A percentile compares a stretch with the other conserved stretches of the same genome.
phyloP scores from a whole-genome alignment of 2,329 filamentous ascomycete species.

The Hypomyces perniciosus region DNA sequence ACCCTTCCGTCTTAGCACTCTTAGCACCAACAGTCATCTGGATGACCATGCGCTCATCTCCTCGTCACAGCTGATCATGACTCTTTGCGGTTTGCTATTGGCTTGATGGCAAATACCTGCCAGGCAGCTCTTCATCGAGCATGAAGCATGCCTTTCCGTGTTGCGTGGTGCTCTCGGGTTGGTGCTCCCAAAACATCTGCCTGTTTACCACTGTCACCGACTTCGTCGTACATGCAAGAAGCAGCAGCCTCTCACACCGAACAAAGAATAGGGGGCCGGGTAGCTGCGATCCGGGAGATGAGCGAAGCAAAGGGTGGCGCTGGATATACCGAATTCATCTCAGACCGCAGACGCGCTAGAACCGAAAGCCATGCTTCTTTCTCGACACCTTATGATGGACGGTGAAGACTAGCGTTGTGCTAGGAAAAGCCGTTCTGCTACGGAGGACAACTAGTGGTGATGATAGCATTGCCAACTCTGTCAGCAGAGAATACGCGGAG shows the following conservation, averaged over 20 bases:
- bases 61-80: neutral
- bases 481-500: too few relatives aligned
- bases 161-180: too few relatives aligned
- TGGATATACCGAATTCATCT: constrained; percentile 1
- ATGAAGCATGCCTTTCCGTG: too few relatives aligned
- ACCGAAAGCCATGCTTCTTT: neutral
- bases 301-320: neutral
- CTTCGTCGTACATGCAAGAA: too few relatives aligned
- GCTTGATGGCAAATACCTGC: neutral
- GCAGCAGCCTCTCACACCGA: neutral
- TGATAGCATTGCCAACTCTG: too few relatives aligned
- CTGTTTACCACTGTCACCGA: too few relatives aligned
- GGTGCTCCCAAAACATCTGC: too few relatives aligned
- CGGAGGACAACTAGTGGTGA: too few relatives aligned
- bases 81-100: neutral
- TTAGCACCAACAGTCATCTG: neutral
- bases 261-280: neutral
- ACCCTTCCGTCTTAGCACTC: neutral
- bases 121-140: neutral
- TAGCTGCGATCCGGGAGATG: neutral
- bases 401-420: neutral
- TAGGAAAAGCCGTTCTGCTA: neutral
- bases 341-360: neutral
- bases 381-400: constrained; percentile 1
- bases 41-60: neutral